phyloP scores from a whole-genome alignment of 2,329 filamentous ascomycete species.

The Cladophialophora immunda region DNA sequence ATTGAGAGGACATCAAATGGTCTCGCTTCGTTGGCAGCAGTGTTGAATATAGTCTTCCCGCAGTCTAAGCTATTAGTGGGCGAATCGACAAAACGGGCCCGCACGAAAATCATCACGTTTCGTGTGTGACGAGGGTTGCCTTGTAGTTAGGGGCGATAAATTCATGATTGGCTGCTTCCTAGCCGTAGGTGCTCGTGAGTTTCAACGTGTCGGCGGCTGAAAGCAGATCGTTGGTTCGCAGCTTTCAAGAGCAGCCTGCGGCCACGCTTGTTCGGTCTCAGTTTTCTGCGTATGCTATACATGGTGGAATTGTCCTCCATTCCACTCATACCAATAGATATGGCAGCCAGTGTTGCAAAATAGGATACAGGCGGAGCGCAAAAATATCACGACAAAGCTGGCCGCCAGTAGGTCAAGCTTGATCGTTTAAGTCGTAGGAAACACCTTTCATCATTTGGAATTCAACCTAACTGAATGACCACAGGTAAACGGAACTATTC shows the following conservation, averaged over 20 bases:
- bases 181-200: neutral
- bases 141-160: neutral
- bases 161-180: neutral
- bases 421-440: slow-evolving; percentile 14
- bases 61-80: no score
- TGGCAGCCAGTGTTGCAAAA: slow-evolving; percentile 15
- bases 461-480: slow-evolving; percentile 16
- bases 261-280: neutral
- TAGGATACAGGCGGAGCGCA: slow-evolving; percentile 10
- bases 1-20: no score
- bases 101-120: no score
- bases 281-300: neutral
- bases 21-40: no score
- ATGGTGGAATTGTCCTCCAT: slow-evolving; percentile 6
- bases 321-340: slow-evolving; percentile 11
- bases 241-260: neutral
- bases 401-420: neutral
- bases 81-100: no score
- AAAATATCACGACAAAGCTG: slow-evolving; percentile 14
- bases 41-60: no score
- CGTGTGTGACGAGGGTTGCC: no score
- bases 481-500: slow-evolving; percentile 9
- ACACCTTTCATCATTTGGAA: neutral
- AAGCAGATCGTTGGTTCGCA: neutral
- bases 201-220: no score